These are phyloP conservation scores for Camptophora hylomeconis DNA, from an alignment of 2,329 filamentous ascomycete species.

Conservation along the genomic window DNA sequence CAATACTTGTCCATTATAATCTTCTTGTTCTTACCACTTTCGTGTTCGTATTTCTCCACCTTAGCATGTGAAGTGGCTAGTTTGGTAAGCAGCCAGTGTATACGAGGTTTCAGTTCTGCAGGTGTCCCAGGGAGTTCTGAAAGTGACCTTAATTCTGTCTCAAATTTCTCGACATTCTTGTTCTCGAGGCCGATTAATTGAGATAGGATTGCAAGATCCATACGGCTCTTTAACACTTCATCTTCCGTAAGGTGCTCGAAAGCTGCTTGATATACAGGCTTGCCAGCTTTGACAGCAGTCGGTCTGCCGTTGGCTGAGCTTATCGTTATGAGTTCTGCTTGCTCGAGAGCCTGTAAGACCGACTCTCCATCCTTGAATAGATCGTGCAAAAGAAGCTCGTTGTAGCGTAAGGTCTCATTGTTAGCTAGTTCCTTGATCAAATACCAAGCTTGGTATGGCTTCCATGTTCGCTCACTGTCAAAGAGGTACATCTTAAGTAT, in stretches of 20 bases:
- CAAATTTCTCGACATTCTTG: conserved; percentile 62
- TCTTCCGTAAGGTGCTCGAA: conserved; percentile 63
- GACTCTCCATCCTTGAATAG: conserved; percentile 63
- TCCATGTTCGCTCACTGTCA: conserved; percentile 53
- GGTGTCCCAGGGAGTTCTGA: conserved; percentile 59
- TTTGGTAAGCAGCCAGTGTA: conserved; percentile 63
- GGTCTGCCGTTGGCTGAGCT: conserved; percentile 63
- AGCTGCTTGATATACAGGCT: conserved; percentile 74
- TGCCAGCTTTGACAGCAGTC: conserved; percentile 62
- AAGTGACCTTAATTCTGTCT: conserved; percentile 62
- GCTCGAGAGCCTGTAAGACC: conserved; percentile 66
- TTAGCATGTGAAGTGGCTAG: conserved; percentile 60
- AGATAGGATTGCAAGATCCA: conserved; percentile 57
- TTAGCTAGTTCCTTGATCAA: conserved; percentile 66
- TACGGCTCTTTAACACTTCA: conserved; percentile 55
- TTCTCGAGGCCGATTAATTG: conserved; percentile 61
- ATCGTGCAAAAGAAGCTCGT: conserved; percentile 66
- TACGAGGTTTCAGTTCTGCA: conserved; percentile 49
- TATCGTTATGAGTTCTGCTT: conserved; percentile 75
- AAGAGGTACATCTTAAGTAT: conserved; percentile 89
- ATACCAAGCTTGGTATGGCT: conserved; percentile 77
- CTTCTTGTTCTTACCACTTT: conserved; percentile 61
- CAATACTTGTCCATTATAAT: conserved; percentile 44
- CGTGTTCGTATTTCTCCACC: conserved; percentile 58
- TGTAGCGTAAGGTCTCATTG: conserved; percentile 58